Conservation (phyloP, 2,329 filamentous ascomycete genomes). For the Aspergillus calidoustus region DNA sequence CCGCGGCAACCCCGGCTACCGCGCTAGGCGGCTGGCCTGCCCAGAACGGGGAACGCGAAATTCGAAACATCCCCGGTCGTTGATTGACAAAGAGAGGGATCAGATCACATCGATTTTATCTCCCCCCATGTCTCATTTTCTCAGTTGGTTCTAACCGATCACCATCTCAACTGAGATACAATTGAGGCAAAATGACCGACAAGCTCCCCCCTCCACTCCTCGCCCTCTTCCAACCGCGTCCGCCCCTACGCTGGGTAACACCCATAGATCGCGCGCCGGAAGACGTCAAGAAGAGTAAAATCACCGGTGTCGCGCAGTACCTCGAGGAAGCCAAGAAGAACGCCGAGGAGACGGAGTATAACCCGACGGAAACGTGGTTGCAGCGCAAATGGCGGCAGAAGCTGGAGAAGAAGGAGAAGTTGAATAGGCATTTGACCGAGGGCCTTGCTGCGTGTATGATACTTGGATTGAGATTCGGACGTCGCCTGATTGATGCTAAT, state of each 20-base stretch:
- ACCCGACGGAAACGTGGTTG: slow-evolving; percentile 90
- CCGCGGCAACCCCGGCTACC: slow-evolving; percentile 29
- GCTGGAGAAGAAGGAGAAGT: slow-evolving; percentile 73
- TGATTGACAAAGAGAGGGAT: not conserved
- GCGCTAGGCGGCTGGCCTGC: slow-evolving; percentile 26
- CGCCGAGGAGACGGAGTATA: slow-evolving; percentile 75
- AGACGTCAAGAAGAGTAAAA: slow-evolving; percentile 73
- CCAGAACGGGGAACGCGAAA: slow-evolving; percentile 27
- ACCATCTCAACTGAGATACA: slow-evolving; percentile 3
- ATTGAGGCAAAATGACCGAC: slow-evolving; percentile 75
- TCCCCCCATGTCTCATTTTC: slow-evolving; percentile 8
- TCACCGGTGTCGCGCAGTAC: slow-evolving; percentile 75
- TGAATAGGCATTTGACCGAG: slow-evolving; percentile 67
- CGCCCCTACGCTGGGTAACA: slow-evolving; percentile 85
- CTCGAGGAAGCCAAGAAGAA: slow-evolving; percentile 76
- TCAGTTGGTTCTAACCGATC: not conserved
- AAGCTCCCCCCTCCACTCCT: slow-evolving; percentile 91
- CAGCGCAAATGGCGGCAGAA: slow-evolving; percentile 83
- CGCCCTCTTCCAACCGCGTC: slow-evolving; percentile 92
- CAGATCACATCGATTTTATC: not conserved
- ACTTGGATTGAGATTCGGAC: not conserved
- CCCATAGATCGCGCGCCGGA: slow-evolving; percentile 82
- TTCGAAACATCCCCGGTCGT: slow-evolving; percentile 23
- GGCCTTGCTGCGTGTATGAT: slow-evolving; percentile 66
- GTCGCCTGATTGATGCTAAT: slow-evolving; percentile 4